A percentile compares a stretch with the other conserved stretches of the same genome.
Conservation (phyloP, 495 filamentous ascomycete genomes). For the Astrothelium macrocarpum region DNA sequence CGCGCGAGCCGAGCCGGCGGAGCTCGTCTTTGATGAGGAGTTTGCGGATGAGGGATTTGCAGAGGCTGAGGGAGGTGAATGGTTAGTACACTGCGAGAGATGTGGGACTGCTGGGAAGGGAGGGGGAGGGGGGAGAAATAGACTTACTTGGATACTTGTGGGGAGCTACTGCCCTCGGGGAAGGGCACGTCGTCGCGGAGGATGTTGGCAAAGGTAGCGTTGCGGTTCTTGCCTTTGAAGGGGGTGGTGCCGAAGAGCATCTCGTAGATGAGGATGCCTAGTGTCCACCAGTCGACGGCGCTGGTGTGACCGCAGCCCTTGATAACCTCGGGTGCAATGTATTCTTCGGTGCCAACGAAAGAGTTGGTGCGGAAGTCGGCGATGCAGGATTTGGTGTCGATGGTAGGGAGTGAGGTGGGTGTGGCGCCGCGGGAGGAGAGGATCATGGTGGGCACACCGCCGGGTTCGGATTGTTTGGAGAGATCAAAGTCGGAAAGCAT, state of each 20-base stretch:
- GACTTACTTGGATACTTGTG: conserved; percentile 81
- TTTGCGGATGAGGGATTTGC: conserved; percentile 95
- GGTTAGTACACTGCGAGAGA: conserved; percentile 5
- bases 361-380: conserved; percentile 97
- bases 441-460: conserved; percentile 95
- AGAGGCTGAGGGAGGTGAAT: conserved; percentile 50
- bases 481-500: conserved; percentile 99
- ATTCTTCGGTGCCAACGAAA: conserved; percentile 97
- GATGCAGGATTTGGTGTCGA: conserved; percentile 97
- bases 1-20: conserved; percentile 84
- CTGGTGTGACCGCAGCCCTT: conserved; percentile 97
- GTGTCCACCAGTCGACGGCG: conserved; percentile 98
- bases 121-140: neutral
- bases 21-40: conserved; percentile 96
- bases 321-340: conserved; percentile 97
- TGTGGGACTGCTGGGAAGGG: neutral
- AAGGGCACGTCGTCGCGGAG: conserved; percentile 89
- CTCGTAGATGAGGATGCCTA: conserved; percentile 94
- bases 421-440: conserved; percentile 61
- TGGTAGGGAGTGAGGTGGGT: conserved; percentile 74
- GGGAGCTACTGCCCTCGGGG: conserved; percentile 74
- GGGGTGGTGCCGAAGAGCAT: conserved; percentile 99
- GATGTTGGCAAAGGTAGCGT: conserved; percentile 96
- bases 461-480: conserved; percentile 93
- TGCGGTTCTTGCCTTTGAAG: conserved; percentile 98